These are phyloP conservation scores for Clonostachys rosea DNA, from an alignment of 2,329 filamentous ascomycete species.

Conservation along the genomic window DNA sequence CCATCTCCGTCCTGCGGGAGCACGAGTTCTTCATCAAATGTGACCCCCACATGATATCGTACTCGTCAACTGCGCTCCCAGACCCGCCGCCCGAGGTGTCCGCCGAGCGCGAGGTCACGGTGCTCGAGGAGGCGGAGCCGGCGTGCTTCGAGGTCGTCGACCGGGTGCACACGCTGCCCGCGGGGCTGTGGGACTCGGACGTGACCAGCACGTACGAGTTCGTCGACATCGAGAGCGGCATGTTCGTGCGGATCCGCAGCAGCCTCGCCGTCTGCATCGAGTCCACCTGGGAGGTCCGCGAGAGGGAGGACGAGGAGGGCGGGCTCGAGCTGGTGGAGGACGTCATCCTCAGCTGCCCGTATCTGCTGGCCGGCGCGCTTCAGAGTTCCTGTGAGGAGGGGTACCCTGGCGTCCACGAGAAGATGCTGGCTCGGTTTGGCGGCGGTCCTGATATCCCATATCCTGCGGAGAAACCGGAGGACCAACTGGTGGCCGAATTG, in stretches of 20 bases:
- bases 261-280: conserved; percentile 49
- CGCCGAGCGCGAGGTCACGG: conserved; percentile 11
- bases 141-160: conserved; percentile 43
- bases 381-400: conserved; percentile 45
- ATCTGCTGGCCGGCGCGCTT: conserved; percentile 40
- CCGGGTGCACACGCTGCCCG: conserved; percentile 45
- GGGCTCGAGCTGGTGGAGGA: conserved; percentile 41
- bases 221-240: conserved; percentile 38
- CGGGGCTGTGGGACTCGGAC: conserved; percentile 49
- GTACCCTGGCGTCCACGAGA: conserved; percentile 45
- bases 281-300: conserved; percentile 40
- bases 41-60: conserved; percentile 45
- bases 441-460: no score
- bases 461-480: no score
- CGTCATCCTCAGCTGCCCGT: conserved; percentile 43
- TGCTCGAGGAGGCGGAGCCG: conserved; percentile 10
- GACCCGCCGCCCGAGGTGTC: conserved; percentile 20
- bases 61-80: conserved; percentile 19
- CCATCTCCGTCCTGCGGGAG: conserved; percentile 42
- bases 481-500: no score
- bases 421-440: conserved; percentile 23
- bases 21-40: conserved; percentile 46
- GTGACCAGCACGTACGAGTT: conserved; percentile 51
- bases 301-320: conserved; percentile 14
- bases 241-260: conserved; percentile 46